Evolutionary conservation across 306 rosid species (phyloP).

Genomic region (Vigna hirtella): DNA sequence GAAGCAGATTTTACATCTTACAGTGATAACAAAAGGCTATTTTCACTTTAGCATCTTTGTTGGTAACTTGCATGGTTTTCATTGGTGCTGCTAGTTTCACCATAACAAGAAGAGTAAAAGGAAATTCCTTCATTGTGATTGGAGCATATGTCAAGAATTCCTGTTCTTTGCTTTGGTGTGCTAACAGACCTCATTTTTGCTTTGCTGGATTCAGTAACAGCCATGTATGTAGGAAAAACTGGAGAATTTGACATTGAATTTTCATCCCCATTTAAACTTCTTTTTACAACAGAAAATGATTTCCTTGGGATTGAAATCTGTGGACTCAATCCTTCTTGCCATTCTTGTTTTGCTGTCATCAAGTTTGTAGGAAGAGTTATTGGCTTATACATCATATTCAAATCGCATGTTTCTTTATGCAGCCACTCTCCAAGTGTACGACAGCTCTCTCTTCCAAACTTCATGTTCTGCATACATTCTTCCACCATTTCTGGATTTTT

Average conservation of each 20-base stretch:
- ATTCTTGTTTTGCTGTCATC: slow-evolving; percentile 37
- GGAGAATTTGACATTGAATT: slow-evolving; percentile 61
- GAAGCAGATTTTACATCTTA: slow-evolving; percentile 20
- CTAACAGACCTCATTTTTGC: slow-evolving; percentile 74
- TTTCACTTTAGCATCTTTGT: slow-evolving; percentile 28
- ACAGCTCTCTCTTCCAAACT: slow-evolving; percentile 48
- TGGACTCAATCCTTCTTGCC: slow-evolving; percentile 45
- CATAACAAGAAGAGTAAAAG: slow-evolving; percentile 54
- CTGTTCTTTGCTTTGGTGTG: slow-evolving; percentile 69
- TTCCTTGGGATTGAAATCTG: slow-evolving; percentile 57
- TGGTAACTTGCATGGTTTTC: slow-evolving; percentile 36
- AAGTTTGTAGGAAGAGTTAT: slow-evolving; percentile 36
- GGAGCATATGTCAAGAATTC: slow-evolving; percentile 50
- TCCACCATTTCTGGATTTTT: slow-evolving; percentile 50
- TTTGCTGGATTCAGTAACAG: slow-evolving; percentile 65
- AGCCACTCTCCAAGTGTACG: slow-evolving; percentile 57
- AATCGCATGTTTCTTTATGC: slow-evolving; percentile 45
- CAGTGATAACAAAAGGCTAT: neutral
- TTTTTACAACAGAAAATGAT: slow-evolving; percentile 59
- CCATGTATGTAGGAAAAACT: slow-evolving; percentile 62
- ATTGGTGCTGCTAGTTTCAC: slow-evolving; percentile 41
- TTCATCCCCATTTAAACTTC: slow-evolving; percentile 49
- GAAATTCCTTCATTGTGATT: slow-evolving; percentile 40
- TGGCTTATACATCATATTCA: slow-evolving; percentile 42
- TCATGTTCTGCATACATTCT: slow-evolving; percentile 47